Conservation (phyloP, 1,284 basidiomycete genomes). For the Vanrija humicola region DNA sequence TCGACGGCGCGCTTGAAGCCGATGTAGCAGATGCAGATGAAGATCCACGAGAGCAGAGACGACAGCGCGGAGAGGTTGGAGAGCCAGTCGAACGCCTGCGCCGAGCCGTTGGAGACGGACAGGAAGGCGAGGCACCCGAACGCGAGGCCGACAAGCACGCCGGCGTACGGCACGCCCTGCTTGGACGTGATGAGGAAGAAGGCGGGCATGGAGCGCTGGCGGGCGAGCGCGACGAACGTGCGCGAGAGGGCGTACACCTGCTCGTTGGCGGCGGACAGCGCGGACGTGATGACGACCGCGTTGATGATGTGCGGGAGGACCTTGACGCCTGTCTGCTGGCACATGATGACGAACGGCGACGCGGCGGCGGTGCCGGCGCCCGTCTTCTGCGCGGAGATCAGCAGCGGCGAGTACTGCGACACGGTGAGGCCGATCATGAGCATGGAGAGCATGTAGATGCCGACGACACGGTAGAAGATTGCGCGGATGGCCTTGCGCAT, state of each 20-base stretch:
- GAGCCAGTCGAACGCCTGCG: conserved; percentile 68
- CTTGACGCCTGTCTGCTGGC: conserved; percentile 64
- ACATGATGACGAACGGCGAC: conserved; percentile 74
- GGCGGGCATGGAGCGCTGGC: conserved; percentile 56
- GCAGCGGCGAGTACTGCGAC: conserved; percentile 37
- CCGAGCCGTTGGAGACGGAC: conserved; percentile 59
- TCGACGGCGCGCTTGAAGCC: conserved; percentile 23
- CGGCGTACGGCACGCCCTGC: conserved; percentile 69
- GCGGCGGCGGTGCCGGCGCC: conserved; percentile 55
- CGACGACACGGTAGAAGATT: conserved; percentile 65
- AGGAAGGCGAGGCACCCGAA: conserved; percentile 58
- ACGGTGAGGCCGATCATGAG: conserved; percentile 44
- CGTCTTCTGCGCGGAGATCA: conserved; percentile 55
- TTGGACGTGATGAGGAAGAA: conserved; percentile 64
- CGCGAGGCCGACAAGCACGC: conserved; percentile 63
- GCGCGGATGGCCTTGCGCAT: conserved; percentile 69
- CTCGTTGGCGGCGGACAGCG: conserved; percentile 36
- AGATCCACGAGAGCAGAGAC: conserved; percentile 69
- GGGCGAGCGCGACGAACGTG: conserved; percentile 50
- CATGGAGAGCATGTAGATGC: conserved; percentile 54
- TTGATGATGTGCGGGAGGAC: conserved; percentile 62
- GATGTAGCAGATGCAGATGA: conserved; percentile 18
- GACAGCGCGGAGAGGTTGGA: conserved; percentile 54
- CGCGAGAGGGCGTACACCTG: conserved; percentile 34
- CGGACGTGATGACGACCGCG: conserved; percentile 61